phyloP scores from a whole-genome alignment of 805 yeast genomes.

The Groenewaldozyma salmanticensis region DNA sequence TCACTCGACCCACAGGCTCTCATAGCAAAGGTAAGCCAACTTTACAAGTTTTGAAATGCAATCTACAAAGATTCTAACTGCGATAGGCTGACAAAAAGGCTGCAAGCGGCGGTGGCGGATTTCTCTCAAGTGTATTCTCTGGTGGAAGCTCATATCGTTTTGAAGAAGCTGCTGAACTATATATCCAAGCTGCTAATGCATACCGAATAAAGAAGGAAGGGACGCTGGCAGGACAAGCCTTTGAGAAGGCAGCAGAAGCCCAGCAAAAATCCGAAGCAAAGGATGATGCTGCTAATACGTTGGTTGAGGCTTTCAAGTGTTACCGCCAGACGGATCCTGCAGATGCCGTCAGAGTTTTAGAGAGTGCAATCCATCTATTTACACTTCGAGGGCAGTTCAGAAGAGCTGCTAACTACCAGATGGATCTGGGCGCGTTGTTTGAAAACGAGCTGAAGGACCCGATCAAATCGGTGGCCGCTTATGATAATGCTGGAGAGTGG shows the following conservation, averaged over 20 bases:
- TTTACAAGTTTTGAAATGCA: too few species aligned
- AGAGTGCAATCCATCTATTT: constrained; percentile 71
- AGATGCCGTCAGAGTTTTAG: constrained; percentile 63
- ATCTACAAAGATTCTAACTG: too few species aligned
- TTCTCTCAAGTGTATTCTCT: constrained; percentile 36
- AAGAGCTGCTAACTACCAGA: constrained; percentile 88
- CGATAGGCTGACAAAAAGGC: constrained; percentile 61
- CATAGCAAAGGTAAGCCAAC: too few species aligned
- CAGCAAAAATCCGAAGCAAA: constrained; percentile 65
- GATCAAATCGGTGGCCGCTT: constrained; percentile 61
- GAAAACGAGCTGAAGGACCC: constrained; percentile 65
- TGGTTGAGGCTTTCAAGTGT: constrained; percentile 84
- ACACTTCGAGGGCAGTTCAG: constrained; percentile 90
- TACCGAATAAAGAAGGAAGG: constrained; percentile 66
- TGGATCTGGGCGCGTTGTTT: constrained; percentile 80
- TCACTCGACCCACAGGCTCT: constrained; percentile 20
- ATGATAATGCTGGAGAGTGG: constrained; percentile 95
- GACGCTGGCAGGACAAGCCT: constrained; percentile 68
- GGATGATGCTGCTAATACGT: constrained; percentile 86
- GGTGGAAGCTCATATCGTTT: constrained; percentile 50
- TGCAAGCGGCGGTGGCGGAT: constrained; percentile 59
- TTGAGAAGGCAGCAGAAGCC: constrained; percentile 74
- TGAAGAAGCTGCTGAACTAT: constrained; percentile 91
- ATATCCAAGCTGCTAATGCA: constrained; percentile 86
- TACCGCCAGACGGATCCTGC: constrained; percentile 63